phyloP scores from a whole-genome alignment of 352 stramenopile genomes.

The Saprolegnia parasitica region DNA sequence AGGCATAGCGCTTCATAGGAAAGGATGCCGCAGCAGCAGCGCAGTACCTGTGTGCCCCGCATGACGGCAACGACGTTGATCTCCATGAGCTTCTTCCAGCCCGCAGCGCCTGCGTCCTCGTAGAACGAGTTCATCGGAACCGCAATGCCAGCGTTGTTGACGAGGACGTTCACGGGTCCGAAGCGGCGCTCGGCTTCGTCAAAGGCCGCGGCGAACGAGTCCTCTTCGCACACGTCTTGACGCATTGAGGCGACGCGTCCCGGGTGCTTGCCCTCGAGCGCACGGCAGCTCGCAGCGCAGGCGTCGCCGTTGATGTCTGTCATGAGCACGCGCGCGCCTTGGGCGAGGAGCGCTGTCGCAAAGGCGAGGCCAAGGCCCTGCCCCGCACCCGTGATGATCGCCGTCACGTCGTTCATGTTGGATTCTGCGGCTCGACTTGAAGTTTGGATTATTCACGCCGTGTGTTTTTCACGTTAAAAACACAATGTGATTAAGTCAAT shows the following conservation, averaged over 20 bases:
- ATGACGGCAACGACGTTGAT: slow-evolving; percentile 71
- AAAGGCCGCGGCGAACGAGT: slow-evolving; percentile 54
- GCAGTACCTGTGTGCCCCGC: slow-evolving; percentile 50
- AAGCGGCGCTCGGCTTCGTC: slow-evolving; percentile 57
- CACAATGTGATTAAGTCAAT: background rate
- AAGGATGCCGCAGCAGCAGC: background rate
- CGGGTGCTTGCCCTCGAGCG: slow-evolving; percentile 44
- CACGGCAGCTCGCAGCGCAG: slow-evolving; percentile 53
- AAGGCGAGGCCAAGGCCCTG: slow-evolving; percentile 63
- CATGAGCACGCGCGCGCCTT: slow-evolving; percentile 57
- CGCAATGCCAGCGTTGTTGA: slow-evolving; percentile 75
- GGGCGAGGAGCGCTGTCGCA: slow-evolving; percentile 45
- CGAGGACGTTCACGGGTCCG: slow-evolving; percentile 60
- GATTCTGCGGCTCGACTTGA: background rate
- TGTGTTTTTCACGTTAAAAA: background rate
- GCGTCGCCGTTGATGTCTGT: slow-evolving; percentile 65
- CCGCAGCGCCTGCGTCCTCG: slow-evolving; percentile 31
- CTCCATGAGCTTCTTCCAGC: slow-evolving; percentile 56
- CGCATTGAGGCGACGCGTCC: slow-evolving; percentile 55
- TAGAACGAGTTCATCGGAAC: slow-evolving; percentile 39
- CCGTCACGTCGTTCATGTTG: slow-evolving; percentile 44
- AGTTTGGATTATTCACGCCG: background rate
- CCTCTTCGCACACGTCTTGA: slow-evolving; percentile 62
- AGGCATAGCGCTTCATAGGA: background rate
- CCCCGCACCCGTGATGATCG: slow-evolving; percentile 63